phyloP scores from a whole-genome alignment of 768 basidiomycete species.

The Suillus occidentalis region DNA sequence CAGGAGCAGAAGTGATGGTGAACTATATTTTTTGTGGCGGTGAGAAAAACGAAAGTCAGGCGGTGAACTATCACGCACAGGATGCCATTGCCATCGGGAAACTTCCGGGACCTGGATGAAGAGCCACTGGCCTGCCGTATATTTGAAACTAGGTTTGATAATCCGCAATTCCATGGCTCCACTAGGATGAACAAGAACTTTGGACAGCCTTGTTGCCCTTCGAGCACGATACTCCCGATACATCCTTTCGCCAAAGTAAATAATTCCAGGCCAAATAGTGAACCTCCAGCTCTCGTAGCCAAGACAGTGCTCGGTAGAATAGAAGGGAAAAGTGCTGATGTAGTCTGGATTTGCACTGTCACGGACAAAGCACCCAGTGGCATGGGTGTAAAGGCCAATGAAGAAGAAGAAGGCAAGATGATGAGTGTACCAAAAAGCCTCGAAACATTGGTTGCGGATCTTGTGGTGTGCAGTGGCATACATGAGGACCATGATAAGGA shows the following conservation, averaged over 20 bases:
- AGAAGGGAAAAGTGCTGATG: conserved; percentile 78
- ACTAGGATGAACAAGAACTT: conserved; percentile 87
- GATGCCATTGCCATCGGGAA: conserved; percentile 88
- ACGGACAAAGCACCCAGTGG: conserved; percentile 94
- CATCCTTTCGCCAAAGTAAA: conserved; percentile 86
- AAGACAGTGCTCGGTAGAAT: conserved; percentile 82
- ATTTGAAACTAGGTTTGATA: conserved; percentile 88
- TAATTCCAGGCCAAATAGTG: conserved; percentile 88
- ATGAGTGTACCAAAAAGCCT: conserved; percentile 97
- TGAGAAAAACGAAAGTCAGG: neutral
- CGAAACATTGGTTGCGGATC: conserved; percentile 87
- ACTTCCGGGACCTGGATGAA: conserved; percentile 88
- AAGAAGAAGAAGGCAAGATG: conserved; percentile 95
- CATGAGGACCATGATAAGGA: conserved; percentile 90
- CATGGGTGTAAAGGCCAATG: conserved; percentile 86
- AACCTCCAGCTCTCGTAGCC: conserved; percentile 91
- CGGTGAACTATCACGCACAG: conserved; percentile 53
- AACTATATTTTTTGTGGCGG: conserved; percentile 48
- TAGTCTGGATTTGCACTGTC: conserved; percentile 76
- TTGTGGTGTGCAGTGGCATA: conserved; percentile 90
- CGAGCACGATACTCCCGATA: conserved; percentile 83
- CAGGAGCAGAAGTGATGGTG: conserved; percentile 93
- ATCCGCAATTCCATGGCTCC: conserved; percentile 95
- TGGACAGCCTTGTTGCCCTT: conserved; percentile 73
- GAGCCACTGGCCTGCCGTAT: conserved; percentile 89